Percentiles rank a stretch among this genome's conserved stretches.
Evolutionary conservation across 306 rosid species (phyloP).

Genomic region (Cucumis melo): DNA sequence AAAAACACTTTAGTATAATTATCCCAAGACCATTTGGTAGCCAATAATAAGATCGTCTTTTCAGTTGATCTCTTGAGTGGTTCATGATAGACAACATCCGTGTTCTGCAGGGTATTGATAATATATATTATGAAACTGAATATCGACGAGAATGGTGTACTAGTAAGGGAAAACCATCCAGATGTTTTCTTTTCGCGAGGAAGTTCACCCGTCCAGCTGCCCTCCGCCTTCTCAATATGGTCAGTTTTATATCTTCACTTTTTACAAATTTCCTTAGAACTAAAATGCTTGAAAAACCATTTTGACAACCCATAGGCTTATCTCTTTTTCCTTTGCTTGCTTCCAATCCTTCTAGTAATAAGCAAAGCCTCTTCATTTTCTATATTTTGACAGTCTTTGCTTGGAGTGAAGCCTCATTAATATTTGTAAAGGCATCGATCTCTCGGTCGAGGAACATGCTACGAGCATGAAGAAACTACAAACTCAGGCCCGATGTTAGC

Average conservation of each 20-base stretch:
- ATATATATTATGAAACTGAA: conserved; percentile 86
- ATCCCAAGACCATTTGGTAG: background rate
- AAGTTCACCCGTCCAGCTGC: conserved; percentile 95
- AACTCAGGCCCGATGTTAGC: background rate
- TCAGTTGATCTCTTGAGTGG: background rate
- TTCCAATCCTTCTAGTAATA: background rate
- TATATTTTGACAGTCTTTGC: conserved; percentile 10
- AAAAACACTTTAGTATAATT: background rate
- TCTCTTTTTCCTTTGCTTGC: background rate
- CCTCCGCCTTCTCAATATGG: conserved; percentile 73
- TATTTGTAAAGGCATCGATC: background rate
- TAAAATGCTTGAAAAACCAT: background rate
- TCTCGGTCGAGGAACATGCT: background rate
- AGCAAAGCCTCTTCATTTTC: background rate
- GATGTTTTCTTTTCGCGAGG: conserved; percentile 86
- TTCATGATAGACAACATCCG: background rate
- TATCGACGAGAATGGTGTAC: conserved; percentile 94
- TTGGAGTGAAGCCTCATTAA: conserved; percentile 8
- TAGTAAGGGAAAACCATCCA: conserved; percentile 76
- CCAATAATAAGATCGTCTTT: background rate
- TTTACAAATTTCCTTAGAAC: background rate
- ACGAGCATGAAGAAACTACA: background rate
- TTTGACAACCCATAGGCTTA: background rate
- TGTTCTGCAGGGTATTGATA: conserved; percentile 62
- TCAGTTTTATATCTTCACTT: conserved; percentile 15